Base-by-base conservation (phyloP, 2,329 filamentous ascomycete genomes). In the Acephala macrosclerotiorum region DNA sequence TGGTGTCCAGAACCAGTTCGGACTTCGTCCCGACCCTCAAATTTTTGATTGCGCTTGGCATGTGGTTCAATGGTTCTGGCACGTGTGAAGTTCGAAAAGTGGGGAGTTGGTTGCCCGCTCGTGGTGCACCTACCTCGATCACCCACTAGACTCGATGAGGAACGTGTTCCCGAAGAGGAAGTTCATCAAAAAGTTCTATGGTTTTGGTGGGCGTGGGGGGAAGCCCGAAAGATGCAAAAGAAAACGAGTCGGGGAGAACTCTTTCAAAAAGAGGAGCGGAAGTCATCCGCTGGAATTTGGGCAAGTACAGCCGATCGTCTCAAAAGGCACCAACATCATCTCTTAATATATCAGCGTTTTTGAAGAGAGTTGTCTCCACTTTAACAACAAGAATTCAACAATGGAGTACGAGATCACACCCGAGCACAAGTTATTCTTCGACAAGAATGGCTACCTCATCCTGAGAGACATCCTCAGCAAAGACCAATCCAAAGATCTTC, bases 391-490 rank as follows among this genome's bases (percentile, higher is more conserved):
- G 14, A 18, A 4, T 2, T 47, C 18, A n/a, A 49, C n/a, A 25
- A 49, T 49, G 45, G 45, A 49, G n/a, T 49, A 49, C 20, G 18
- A 49, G 6, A 22, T 49, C 45, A 20, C 45, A 22, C n/a, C n/a
- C 11, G 45, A 47, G 20, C 45, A 49, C 2, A 49, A 49, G 11
- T 22, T 16, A 4, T 73, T 70, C 64, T 77, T 75, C 38, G 66
- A 77, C 1, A 68, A 75, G 9, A 64, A 68, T 9, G 77, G 76
- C 2, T 78, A 77, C 62, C 70, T 78, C 2, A 65, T 77, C 3
- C 61, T 78, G 7, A 67, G 57, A 0, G 66, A 66, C 18, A 74
- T 75, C 33, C 66, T 78, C n/a, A 68, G 61, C 6, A 1, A 55
- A 1, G 22, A 63, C 1, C 75, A 77, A 56, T 67, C 60, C 49